Percentiles rank a stretch among this genome's conserved stretches.
phyloP scores from a whole-genome alignment of 371 early-diverging fungal species.

The Mucor mucedo region DNA sequence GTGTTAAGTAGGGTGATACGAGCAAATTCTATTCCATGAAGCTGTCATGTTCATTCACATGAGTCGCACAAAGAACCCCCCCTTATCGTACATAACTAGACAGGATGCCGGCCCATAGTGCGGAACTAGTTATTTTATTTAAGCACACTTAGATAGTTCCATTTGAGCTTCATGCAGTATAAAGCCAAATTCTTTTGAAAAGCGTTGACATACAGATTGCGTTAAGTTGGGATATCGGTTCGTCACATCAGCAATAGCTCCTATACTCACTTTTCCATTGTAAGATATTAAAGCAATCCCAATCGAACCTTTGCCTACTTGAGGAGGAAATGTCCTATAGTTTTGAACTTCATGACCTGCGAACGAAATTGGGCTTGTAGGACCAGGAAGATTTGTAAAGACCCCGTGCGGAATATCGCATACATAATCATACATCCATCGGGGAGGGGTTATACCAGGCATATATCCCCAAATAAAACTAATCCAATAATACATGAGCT shows the following conservation, averaged over 20 bases:
- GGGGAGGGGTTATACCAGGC: constrained; percentile 24
- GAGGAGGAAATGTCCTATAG: constrained; percentile 38
- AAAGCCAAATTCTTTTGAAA: constrained; percentile 33
- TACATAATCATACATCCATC: constrained; percentile 8
- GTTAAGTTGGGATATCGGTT: constrained; percentile 34
- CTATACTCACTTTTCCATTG: constrained; percentile 34
- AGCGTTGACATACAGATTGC: constrained; percentile 27
- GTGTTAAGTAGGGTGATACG: too few species aligned
- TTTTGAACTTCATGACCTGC: constrained; percentile 37
- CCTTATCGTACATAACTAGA: too few species aligned
- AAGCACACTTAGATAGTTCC: too few species aligned
- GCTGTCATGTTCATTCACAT: too few species aligned
- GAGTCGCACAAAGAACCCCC: too few species aligned
- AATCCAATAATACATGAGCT: constrained; percentile 24
- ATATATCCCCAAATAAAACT: constrained; percentile 17
- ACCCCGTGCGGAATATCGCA: constrained; percentile 39
- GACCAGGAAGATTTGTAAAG: constrained; percentile 46
- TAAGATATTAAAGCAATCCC: constrained; percentile 46
- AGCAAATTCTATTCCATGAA: too few species aligned
- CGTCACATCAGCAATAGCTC: constrained; percentile 35
- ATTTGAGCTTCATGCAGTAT: constrained; percentile 34
- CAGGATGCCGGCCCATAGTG: too few species aligned
- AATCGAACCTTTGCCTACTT: constrained; percentile 39
- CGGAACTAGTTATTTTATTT: too few species aligned
- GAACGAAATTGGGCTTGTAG: constrained; percentile 34